Evolutionary conservation across 2,329 filamentous ascomycete genomes (phyloP), one percentile per base, ranked within the genome.

Genomic region (Cercospora janseana): DNA sequence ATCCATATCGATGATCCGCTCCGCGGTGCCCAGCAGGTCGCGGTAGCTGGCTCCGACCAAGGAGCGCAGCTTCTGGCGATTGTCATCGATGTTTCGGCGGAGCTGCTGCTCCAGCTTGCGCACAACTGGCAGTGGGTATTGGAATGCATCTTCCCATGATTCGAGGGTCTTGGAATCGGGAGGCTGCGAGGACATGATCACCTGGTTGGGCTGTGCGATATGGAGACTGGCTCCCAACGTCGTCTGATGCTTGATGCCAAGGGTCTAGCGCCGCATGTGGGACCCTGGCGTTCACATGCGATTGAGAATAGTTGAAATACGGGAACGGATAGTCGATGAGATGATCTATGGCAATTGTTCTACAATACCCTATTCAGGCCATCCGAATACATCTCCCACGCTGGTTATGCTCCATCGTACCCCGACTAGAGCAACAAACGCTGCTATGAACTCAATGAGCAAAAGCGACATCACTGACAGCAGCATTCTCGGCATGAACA

Each of bases 401-500:
- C 89, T 88, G 55, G 88, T 67, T 2, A 84, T 85, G 66, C 89
- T 94, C 65, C 80, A 84, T 63, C 91, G 77, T 46, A 89, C 79
- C 1, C 88, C 90, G 21, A 81, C 72, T 49, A 96, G 67, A n/a
- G 83, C 81, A 12, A 95, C 76, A 10, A 84, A 56, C 6, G 93
- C 78, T 1, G 80, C 79, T 2, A 93, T 78, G 3, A 94, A 57
- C 64, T 97, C 92, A 7, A 95, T 83, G 20, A 91, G 77, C 12
- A 92, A 63, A 51, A 97, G 67, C 42, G 86, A 79, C 3, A 79
- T 71, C 0, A 83, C 85, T 0, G 86, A 89, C 66, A 88, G 79
- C 86, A 98, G 88, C 72, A 92, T 98, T 21, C 92, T 75, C 38
- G 93, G 93, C 71, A 80, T 85, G 65, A 98, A 98, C 34, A 98